A percentile compares a stretch with the other conserved stretches of the same genome.
These are phyloP conservation scores for Plectosphaerella sp. DNA, from an alignment of 2,329 filamentous ascomycete genomes.

Conservation along the genomic window DNA sequence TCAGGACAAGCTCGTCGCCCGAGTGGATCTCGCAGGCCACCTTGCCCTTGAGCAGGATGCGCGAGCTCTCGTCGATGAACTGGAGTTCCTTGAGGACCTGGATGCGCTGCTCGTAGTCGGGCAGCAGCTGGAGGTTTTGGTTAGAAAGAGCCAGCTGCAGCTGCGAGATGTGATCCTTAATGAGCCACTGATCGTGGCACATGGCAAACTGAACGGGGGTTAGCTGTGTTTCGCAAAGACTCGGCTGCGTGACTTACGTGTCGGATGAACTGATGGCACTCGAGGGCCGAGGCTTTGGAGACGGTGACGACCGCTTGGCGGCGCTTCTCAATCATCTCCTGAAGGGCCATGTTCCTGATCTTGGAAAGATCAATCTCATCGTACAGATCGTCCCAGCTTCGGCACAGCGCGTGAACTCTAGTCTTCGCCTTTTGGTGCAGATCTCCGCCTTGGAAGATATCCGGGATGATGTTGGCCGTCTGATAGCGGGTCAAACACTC, in stretches of 20 bases:
- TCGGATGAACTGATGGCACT: slow-evolving; percentile 77
- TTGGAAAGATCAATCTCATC: slow-evolving; percentile 78
- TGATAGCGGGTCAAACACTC: slow-evolving; percentile 77
- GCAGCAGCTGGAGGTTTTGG: slow-evolving; percentile 90
- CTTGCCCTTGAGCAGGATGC: slow-evolving; percentile 95
- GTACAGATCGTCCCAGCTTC: slow-evolving; percentile 74
- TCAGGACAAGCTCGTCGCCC: slow-evolving; percentile 91
- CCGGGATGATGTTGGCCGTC: slow-evolving; percentile 53
- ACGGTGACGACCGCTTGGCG: slow-evolving; percentile 57
- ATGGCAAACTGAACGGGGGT: slow-evolving; percentile 67
- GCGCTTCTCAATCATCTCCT: slow-evolving; percentile 74
- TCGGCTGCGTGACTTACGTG: slow-evolving; percentile 60
- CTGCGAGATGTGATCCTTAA: slow-evolving; percentile 87
- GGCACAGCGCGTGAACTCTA: slow-evolving; percentile 64
- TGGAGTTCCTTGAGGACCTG: slow-evolving; percentile 85
- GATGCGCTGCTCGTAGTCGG: slow-evolving; percentile 94
- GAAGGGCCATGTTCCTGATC: slow-evolving; percentile 76
- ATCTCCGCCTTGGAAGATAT: slow-evolving; percentile 52
- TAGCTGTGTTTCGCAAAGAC: not conserved
- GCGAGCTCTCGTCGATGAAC: slow-evolving; percentile 82
- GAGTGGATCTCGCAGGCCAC: slow-evolving; percentile 98
- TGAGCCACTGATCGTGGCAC: slow-evolving; percentile 94
- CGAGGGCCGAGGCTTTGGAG: slow-evolving; percentile 59
- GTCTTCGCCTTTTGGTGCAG: slow-evolving; percentile 53
- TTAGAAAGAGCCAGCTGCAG: slow-evolving; percentile 88